phyloP scores from a whole-genome alignment of 331 rosid genomes.

The Dryas integrifolia region DNA sequence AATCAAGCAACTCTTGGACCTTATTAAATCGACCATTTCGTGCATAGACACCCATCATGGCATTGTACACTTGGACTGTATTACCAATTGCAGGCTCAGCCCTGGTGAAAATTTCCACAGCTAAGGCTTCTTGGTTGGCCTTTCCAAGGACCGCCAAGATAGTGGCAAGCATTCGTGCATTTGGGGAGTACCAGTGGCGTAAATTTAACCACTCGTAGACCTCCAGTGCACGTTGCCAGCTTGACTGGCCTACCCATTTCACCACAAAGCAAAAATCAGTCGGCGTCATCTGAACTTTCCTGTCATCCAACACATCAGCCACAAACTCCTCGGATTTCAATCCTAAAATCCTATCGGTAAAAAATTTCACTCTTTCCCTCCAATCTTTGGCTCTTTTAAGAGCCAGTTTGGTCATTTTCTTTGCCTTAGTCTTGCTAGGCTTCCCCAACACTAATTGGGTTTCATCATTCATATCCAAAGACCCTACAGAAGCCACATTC shows the following conservation, averaged over 20 bases:
- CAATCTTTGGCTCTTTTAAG: conserved; percentile 74
- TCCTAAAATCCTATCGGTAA: conserved; percentile 65
- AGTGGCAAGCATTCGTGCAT: conserved; percentile 87
- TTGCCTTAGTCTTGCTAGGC: conserved; percentile 54
- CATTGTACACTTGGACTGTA: conserved; percentile 83
- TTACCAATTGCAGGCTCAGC: conserved; percentile 50
- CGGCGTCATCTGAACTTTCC: conserved; percentile 77
- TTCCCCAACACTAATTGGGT: conserved; percentile 45
- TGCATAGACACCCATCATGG: conserved; percentile 95
- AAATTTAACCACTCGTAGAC: conserved; percentile 90
- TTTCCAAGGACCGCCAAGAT: conserved; percentile 79
- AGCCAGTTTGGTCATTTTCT: conserved; percentile 77
- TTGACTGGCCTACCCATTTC: conserved; percentile 69
- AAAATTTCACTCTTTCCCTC: conserved; percentile 79
- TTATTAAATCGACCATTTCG: conserved; percentile 61
- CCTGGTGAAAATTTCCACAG: conserved; percentile 73
- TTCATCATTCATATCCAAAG: conserved; percentile 42
- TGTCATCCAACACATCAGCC: conserved; percentile 74
- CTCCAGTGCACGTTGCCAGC: conserved; percentile 88
- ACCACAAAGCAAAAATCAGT: conserved; percentile 88
- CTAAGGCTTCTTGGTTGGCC: conserved; percentile 77
- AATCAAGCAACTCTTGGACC: conserved; percentile 62
- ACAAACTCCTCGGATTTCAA: conserved; percentile 71
- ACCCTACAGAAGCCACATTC: conserved; percentile 21
- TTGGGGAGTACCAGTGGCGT: conserved; percentile 79